These are phyloP conservation scores for Coccinonectria pachysandricola DNA, from an alignment of 2,329 filamentous ascomycete genomes.

Conservation along the genomic window DNA sequence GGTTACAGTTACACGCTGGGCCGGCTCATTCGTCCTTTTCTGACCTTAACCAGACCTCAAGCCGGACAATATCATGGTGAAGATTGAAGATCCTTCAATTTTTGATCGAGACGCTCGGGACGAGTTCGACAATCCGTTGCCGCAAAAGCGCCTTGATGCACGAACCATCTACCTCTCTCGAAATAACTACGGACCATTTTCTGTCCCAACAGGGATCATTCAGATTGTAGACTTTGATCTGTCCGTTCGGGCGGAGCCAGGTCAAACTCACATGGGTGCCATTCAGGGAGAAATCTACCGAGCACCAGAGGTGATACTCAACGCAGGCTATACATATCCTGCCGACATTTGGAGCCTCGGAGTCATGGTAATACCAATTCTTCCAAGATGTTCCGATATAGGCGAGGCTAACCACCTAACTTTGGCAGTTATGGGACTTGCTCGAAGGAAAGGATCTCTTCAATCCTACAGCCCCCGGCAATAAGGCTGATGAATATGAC, in stretches of 20 bases:
- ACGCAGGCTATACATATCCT: slow-evolving; percentile 9
- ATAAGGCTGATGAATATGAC: slow-evolving; percentile 3
- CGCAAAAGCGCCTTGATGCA: slow-evolving; percentile 8
- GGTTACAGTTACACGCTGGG: background rate
- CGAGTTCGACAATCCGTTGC: slow-evolving; percentile 12
- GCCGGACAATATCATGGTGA: slow-evolving; percentile 13
- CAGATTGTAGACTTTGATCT: slow-evolving; percentile 12
- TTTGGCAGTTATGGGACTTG: slow-evolving; percentile 5
- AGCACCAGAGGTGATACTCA: slow-evolving; percentile 14
- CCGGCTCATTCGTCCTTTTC: background rate
- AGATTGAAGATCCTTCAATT: slow-evolving; percentile 8
- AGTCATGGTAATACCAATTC: slow-evolving; percentile 7
- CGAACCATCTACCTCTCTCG: slow-evolving; percentile 14
- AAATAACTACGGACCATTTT: slow-evolving; percentile 12
- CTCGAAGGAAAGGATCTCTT: slow-evolving; percentile 6
- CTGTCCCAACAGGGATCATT: slow-evolving; percentile 7
- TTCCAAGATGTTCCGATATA: accelerated
- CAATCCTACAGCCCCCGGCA: background rate
- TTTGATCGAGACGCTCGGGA: slow-evolving; percentile 10
- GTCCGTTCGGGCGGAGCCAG: slow-evolving; percentile 3
- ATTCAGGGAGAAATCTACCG: slow-evolving; percentile 11
- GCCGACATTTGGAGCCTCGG: slow-evolving; percentile 17
- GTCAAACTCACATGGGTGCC: slow-evolving; percentile 2
- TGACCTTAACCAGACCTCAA: slow-evolving; percentile 6
- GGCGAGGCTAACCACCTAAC: background rate